Evolutionary conservation across 345 rosid genomes (phyloP).

Genomic region (Conringia planisiliqua): DNA sequence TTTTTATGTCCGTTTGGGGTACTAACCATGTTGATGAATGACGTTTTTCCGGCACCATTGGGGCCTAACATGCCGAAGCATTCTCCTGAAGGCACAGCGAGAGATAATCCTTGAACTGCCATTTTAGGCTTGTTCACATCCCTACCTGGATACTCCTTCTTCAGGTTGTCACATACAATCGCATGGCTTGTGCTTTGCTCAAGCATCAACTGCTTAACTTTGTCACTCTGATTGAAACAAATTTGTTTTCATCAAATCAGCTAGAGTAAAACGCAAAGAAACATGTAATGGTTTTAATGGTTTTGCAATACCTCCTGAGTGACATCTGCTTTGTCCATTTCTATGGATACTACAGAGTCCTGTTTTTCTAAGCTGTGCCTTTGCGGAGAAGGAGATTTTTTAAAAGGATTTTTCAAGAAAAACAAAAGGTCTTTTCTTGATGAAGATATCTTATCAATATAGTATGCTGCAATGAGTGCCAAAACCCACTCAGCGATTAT

Average conservation of each 20-base stretch:
- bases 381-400: conserved; percentile 39
- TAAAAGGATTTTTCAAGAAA: conserved; percentile 47
- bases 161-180: conserved; percentile 62
- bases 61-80: conserved; percentile 99
- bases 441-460: conserved; percentile 52
- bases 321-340: conserved; percentile 88
- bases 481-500: conserved; percentile 71
- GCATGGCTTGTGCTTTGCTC: conserved; percentile 53
- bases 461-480: conserved; percentile 62
- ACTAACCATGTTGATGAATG: conserved; percentile 89
- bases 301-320: conserved; percentile 62
- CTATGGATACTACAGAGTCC: conserved; percentile 62
- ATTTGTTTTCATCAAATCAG: not conserved
- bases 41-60: conserved; percentile 95
- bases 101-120: conserved; percentile 88
- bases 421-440: conserved; percentile 54
- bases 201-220: conserved; percentile 63
- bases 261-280: not conserved
- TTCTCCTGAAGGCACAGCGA: conserved; percentile 84
- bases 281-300: not conserved
- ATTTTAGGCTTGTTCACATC: conserved; percentile 91
- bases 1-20: not conserved
- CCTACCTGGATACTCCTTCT: conserved; percentile 78
- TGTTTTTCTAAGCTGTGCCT: conserved; percentile 63
- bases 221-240: conserved; percentile 53